Evolutionary conservation across 1,284 basidiomycete genomes (phyloP), one percentile per base, ranked within the genome.

Genomic region (Ustilago curta): DNA sequence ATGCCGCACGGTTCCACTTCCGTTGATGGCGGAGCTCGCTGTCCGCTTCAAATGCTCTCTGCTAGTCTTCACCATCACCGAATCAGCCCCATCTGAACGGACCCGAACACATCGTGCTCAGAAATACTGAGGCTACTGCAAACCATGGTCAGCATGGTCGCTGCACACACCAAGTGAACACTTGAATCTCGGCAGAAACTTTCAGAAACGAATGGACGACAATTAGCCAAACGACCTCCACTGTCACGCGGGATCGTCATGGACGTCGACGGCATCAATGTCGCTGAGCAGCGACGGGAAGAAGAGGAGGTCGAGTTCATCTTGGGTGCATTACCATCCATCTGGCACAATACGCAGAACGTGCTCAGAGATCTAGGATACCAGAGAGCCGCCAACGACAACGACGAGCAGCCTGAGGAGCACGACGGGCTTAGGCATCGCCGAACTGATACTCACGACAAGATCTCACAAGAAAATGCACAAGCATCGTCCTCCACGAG

Each of bases 261-360:
- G 68, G 56, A 64, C 27, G 40, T 27, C 25, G 54, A 52, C 31
- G 59, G 45, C 29, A 27, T 42, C 48, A 47, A 59, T 11, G 54
- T 37, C 16, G 53, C 39, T 8, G 59, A 62, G 12, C 39, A 62
- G 60, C 43, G 49, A 29, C 65, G 45, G 3, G 72, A 70, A 31
- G 67, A 75, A 32, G 59, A 70, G 37, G 67, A 75, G 29, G 67
- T 75, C 45, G 71, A 75, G 29, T 49, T 75, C 54, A 68, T 75
- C 16, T 59, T 70, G 18, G 68, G 67, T 11, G 72, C 67, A 3
- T 40, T 67, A 23, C 67, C 68, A 4, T 65, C 67, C 23, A 37
- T 75, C 31, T 70, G 67, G 67, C 62, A 63, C 56, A 66, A 66
- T 25, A 59, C 72, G 4, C 67, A 67, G 37, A 75, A 66, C 45